These are phyloP conservation scores for Corylus heterophylla DNA, from an alignment of 306 rosid genomes.

Conservation along the genomic window DNA sequence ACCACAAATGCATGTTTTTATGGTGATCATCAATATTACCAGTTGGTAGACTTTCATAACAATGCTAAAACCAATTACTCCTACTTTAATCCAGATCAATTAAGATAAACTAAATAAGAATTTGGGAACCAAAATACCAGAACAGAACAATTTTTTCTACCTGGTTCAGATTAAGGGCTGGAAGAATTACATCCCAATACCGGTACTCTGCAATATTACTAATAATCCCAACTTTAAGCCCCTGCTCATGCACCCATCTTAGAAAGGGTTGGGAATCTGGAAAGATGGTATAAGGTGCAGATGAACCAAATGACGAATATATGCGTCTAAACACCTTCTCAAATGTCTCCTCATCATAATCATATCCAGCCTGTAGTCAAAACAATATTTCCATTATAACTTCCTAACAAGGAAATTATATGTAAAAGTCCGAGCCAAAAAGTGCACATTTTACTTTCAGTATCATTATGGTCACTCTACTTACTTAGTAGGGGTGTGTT, in stretches of 20 bases:
- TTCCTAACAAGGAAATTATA: constrained; percentile 1
- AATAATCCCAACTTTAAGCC: constrained; percentile 79
- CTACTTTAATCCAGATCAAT: no score
- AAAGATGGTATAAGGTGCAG: constrained; percentile 84
- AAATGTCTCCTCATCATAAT: constrained; percentile 92
- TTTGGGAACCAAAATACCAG: no score
- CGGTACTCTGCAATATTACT: no score
- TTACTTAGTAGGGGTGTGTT: neutral
- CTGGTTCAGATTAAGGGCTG: no score
- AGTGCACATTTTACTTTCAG: neutral
- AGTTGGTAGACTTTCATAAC: no score
- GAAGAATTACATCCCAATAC: no score
- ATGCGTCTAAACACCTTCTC: constrained; percentile 92
- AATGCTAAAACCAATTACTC: no score
- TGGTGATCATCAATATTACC: no score
- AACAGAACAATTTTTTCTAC: no score
- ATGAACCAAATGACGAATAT: constrained; percentile 87
- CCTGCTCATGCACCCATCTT: constrained; percentile 78
- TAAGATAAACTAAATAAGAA: no score
- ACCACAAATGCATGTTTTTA: no score
- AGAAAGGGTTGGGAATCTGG: constrained; percentile 89
- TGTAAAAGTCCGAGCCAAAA: neutral
- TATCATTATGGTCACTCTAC: neutral
- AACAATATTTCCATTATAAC: constrained; percentile 20
- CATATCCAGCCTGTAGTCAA: constrained; percentile 86